Base-by-base conservation (phyloP, 2,329 filamentous ascomycete genomes). In the Thelonectria rubi region DNA sequence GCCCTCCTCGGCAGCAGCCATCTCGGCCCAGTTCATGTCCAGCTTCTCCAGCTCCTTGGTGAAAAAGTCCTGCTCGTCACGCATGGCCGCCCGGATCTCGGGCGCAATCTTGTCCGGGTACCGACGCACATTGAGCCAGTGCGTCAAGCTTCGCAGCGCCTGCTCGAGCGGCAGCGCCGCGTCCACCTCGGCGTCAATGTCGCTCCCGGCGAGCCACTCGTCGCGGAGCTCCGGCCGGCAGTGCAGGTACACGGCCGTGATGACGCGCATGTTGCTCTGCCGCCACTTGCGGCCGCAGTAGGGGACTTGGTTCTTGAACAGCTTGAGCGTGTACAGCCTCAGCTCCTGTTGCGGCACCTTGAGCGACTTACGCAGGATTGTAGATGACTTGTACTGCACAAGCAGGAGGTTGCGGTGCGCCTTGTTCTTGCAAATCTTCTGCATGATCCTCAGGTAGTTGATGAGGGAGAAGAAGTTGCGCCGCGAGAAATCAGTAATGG, bases 201-300 rank as follows among this genome's bases (percentile, higher is more conserved):
- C 94, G 62, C 90, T 91, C 5, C 94, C 94, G 0, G 92, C 89
- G 1, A 98, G 84, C 94, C 95, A 98, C 78, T 97, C 95, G 73
- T 99, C 95, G 30, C 94, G 86, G 47, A 99, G 83, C 76, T 98
- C 94, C 0, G 94, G 94, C 8, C 93, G 86, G 73, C 94, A 97
- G 78, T 97, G 92, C 50, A 99, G 83, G 77, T 97, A 99, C 1
- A 99, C 92, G 3, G 94, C 93, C 0, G 95, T 99, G 74, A 99
- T 99, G 73, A 98, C 94, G 57, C 94, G 91, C 95, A 99, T 99
- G 77, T 99, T 98, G 69, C 89, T 89, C 80, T 98, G 95, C 14
- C 95, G 89, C 95, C 95, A 99, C 80, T 99, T 99, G 45, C 95
- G 90, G 20, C 95, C 94, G 77, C 94, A 98, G 81, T 97, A 99